Percentiles rank a stretch among this genome's conserved stretches.
Evolutionary conservation across 2,329 filamentous ascomycete species (phyloP).

Genomic region (Calonectria pauciramosa): DNA sequence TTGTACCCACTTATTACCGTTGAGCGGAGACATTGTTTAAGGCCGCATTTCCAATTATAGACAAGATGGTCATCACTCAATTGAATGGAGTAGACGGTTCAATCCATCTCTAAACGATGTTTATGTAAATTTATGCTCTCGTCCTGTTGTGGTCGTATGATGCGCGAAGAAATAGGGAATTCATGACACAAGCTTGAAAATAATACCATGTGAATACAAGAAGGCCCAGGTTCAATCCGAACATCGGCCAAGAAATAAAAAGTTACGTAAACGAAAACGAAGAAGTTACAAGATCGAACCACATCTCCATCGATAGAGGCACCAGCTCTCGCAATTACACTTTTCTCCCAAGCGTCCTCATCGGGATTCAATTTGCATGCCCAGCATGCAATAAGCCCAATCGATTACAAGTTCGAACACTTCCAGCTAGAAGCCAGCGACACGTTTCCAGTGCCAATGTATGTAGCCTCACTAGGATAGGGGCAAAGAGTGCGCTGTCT

Average conservation of each 20-base stretch:
- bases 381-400: neutral
- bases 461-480: slow-evolving; percentile 43
- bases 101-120: neutral
- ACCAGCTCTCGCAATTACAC: neutral
- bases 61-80: neutral
- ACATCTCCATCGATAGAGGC: neutral
- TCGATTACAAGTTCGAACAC: neutral
- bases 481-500: slow-evolving; percentile 62
- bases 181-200: neutral
- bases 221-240: neutral
- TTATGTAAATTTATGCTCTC: neutral
- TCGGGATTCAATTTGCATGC: neutral
- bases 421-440: neutral
- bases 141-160: neutral
- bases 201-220: neutral
- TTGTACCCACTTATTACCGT: neutral
- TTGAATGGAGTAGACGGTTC: neutral
- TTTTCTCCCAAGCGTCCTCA: neutral
- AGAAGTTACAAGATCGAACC: neutral
- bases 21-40: neutral
- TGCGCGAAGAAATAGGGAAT: neutral
- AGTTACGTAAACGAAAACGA: neutral
- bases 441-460: neutral
- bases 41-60: neutral
- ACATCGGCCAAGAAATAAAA: neutral